Percentiles rank a stretch among this genome's conserved stretches.
phyloP scores from a whole-genome alignment of 2,329 filamentous ascomycete genomes.

The Cadophora luteo-olivacea region DNA sequence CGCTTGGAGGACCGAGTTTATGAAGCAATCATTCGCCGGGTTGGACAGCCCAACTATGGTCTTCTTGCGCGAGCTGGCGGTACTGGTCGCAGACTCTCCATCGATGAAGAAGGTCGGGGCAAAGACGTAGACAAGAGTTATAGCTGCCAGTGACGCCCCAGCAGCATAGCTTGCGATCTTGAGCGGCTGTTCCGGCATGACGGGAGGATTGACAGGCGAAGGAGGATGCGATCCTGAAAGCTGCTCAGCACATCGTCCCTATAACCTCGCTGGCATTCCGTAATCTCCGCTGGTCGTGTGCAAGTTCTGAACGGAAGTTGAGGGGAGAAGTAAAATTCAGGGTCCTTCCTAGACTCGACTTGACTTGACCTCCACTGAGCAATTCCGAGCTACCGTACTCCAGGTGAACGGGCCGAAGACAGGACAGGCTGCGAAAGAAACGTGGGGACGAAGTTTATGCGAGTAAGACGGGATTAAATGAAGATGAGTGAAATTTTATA shows the following conservation, averaged over 20 bases:
- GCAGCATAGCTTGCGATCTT: conserved; percentile 93
- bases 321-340: conserved; percentile 8
- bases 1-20: conserved; percentile 95
- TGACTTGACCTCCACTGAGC: conserved; percentile 7
- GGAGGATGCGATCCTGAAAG: conserved; percentile 6
- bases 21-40: conserved; percentile 94
- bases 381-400: conserved; percentile 13
- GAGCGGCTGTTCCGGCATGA: conserved; percentile 82
- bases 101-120: conserved; percentile 97
- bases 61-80: conserved; percentile 69
- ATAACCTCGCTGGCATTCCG: conserved; percentile 11
- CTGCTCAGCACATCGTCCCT: conserved; percentile 14
- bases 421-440: conserved; percentile 1
- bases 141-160: conserved; percentile 91
- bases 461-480: conserved; percentile 12
- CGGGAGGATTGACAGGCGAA: conserved; percentile 23
- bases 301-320: conserved; percentile 7
- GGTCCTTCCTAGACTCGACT: conserved; percentile 15
- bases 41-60: conserved; percentile 89
- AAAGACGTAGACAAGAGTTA: conserved; percentile 96
- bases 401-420: conserved; percentile 12
- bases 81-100: conserved; percentile 67
- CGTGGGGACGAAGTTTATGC: conserved; percentile 19
- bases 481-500: neutral
- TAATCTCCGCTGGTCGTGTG: conserved; percentile 12